Evolutionary conservation across 768 basidiomycete genomes (phyloP).

Genomic region (Mrakia frigida): DNA sequence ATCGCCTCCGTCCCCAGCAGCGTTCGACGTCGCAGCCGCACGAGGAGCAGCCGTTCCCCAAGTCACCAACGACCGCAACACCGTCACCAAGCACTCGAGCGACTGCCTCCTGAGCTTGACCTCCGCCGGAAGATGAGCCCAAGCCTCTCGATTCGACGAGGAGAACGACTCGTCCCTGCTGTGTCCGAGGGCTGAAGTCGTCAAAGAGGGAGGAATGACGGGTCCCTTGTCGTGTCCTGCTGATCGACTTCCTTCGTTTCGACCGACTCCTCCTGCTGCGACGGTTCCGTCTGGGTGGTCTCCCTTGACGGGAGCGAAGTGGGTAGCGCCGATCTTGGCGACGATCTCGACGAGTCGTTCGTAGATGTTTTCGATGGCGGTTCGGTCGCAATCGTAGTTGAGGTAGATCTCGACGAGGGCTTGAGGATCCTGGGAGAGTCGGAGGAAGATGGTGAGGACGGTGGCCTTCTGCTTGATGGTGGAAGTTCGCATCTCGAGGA

Average conservation of each 20-base stretch:
- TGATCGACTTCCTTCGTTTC: constrained; percentile 23
- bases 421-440: constrained; percentile 91
- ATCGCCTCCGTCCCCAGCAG: neutral
- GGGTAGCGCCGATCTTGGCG: constrained; percentile 74
- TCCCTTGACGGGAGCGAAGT: constrained; percentile 42
- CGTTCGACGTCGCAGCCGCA: neutral
- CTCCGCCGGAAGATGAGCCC: constrained; percentile 58
- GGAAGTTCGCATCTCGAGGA: constrained; percentile 94
- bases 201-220: constrained; percentile 59
- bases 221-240: constrained; percentile 36
- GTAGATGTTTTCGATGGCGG: constrained; percentile 93
- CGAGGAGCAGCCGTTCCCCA: constrained; percentile 55
- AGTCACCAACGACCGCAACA: constrained; percentile 79
- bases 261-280: constrained; percentile 29
- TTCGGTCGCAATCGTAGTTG: constrained; percentile 97
- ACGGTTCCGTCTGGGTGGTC: constrained; percentile 8
- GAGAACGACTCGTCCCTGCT: neutral
- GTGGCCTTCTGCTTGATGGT: constrained; percentile 91
- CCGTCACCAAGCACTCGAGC: constrained; percentile 87
- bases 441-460: constrained; percentile 75
- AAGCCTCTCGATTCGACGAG: constrained; percentile 51
- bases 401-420: constrained; percentile 96
- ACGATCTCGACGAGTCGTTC: constrained; percentile 97
- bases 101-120: constrained; percentile 78
- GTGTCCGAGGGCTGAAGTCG: constrained; percentile 48